Evolutionary conservation across 371 early-diverging fungal genomes (phyloP), one percentile per base, ranked within the genome.

Genomic region (Chytridium lagenaria): DNA sequence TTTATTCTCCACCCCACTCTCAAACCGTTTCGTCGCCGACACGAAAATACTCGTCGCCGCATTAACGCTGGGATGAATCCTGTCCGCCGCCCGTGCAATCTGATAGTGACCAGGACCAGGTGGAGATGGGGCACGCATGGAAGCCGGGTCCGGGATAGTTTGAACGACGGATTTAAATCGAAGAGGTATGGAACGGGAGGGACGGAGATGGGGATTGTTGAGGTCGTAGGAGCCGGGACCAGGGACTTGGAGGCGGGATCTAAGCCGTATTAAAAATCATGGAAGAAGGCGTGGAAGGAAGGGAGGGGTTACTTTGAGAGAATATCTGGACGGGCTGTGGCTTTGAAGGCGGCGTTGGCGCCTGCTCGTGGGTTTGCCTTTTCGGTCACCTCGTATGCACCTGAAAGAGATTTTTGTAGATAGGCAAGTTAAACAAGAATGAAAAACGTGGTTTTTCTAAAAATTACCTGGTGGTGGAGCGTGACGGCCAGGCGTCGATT

Each of bases 21-120:
- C 68, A 49, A 82, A 82, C 37, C 82, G 33, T 59, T 71, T 70
- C 39, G 77, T 68, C 1, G 59, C 49, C 16, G 77, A 76, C 67
- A 73, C 71, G 74, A 82, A 82, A n/a, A 77, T 74, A 23, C 73
- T 61, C n/a, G 55, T 63, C 16, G 70, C 37, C 19, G 44, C 69
- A 55, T 39, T 67, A 2, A 33, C 59, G 19, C 44, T 73, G 33
- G 40, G 50, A 26, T 74, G 74, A 1, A 74, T 33, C 23, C 65
- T 71, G 44, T 81, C 81, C 33, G 76, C 67, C 16, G 81, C 79
- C 19, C 67, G 28, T 12, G 78, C 78, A 15, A 80, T 37, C 38
- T 84, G 71, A 74, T 84, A 84, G 15, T 67, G 63, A 26, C 84
- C 84, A 1, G 84, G 84, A 59, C 82, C 81, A 26, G 82, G 81